Conservation (phyloP, 75 land plant genomes). For the Pinus taeda region DNA sequence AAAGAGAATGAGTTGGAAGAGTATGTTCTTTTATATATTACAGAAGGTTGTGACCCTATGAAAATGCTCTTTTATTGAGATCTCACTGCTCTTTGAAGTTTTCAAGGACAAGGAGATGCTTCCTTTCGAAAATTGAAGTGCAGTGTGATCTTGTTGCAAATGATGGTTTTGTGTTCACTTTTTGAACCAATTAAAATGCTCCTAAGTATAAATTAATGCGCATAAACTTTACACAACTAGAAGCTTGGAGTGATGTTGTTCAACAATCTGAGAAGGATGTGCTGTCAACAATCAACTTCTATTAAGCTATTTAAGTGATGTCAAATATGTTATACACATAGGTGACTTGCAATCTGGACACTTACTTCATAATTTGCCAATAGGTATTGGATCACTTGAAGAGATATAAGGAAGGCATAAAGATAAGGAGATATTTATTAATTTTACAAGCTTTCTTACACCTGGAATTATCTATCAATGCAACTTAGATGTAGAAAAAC, state of each 20-base stretch:
- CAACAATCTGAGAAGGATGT: too few relatives aligned
- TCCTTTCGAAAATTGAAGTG: constrained; percentile 85
- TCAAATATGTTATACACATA: background rate
- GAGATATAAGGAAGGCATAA: constrained; percentile 68
- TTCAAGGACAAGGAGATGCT: constrained; percentile 43
- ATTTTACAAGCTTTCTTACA: too few relatives aligned
- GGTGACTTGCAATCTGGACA: constrained; percentile 69
- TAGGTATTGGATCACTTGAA: constrained; percentile 81
- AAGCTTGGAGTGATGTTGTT: constrained; percentile 42
- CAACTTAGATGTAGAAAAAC: constrained; percentile 43
- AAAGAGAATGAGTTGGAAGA: too few relatives aligned
- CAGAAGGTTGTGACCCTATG: constrained; percentile 83
- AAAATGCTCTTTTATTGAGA: constrained; percentile 85
- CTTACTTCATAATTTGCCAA: constrained; percentile 55
- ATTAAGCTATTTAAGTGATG: constrained; percentile 44
- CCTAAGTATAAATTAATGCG: constrained; percentile 79
- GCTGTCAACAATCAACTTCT: constrained; percentile 38
- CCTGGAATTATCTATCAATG: constrained; percentile 42
- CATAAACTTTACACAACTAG: constrained; percentile 59
- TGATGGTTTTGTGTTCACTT: constrained; percentile 77
- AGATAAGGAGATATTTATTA: constrained; percentile 17
- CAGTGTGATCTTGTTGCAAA: constrained; percentile 70
- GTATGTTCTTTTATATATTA: constrained; percentile 33
- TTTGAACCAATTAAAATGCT: constrained; percentile 86
- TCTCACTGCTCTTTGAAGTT: constrained; percentile 58